Evolutionary conservation across 2,329 filamentous ascomycete species (phyloP), one percentile per base, ranked within the genome.

Genomic region (Neopestalotiopsis sp.): DNA sequence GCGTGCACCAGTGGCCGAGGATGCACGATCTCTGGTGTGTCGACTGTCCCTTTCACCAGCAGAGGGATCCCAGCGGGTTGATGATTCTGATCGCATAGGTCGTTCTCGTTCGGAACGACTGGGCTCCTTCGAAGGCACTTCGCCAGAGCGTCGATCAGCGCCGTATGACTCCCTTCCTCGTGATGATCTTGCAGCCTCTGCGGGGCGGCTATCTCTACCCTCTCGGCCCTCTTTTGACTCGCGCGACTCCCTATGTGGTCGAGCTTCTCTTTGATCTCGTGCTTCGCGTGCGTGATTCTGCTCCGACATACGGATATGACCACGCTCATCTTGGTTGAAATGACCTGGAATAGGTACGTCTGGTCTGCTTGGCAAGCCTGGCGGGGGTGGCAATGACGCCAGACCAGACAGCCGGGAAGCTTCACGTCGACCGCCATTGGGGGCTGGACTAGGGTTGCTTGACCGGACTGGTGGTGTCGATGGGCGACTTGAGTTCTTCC

Each of bases 341-440:
- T 85, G 83, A 2, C 82, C 82, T 0, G 84, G 84, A 61, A 87
- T 84, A 7, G 87, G 87, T 12, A 88, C 83, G 71, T 91, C 88
- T 17, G 89, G 89, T 67, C 88, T 84, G 67, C 80, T 89, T 1
- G 90, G 90, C 6, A 91, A 79, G 17, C 78, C 70, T 65, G 75
- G 69, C 53, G 72, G 72, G 68, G 76, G 69, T 45, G 72, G 72
- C 68, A 77, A 71, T 5, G 49, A 61, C 61, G 76, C 59, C 66
- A 80, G 57, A 66, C 73, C 72, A 67, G 74, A 72, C 53, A 72
- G 75, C 45, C 78, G 80, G 24, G 75, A 71, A 4, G 74, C 69
- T 14, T 84, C 81, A 4, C 76, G 72, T 40, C 80, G 74, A 38
- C 32, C 20, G 20, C 71, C 69, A 70, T 69, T 66, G 62, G 74